Percentiles rank a stretch among this genome's conserved stretches.
Evolutionary conservation across 106 monocot species (phyloP).

Genomic region (Narthecium ossifragum): DNA sequence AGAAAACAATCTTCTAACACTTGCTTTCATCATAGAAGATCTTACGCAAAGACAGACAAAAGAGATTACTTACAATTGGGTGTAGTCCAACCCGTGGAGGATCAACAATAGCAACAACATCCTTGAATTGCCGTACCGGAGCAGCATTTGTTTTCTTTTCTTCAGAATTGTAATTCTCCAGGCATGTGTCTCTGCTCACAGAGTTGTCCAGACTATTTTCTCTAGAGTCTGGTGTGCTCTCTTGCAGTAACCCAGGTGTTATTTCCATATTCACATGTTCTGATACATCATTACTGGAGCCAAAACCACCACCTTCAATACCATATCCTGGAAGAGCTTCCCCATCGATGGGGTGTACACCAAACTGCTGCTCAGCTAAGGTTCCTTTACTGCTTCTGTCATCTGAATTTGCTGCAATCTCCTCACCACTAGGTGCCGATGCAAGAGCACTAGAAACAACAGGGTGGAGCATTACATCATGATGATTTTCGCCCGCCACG

Average conservation of each 20-base stretch:
- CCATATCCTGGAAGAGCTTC: background rate
- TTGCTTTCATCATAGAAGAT: no score
- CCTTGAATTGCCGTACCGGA: constrained; percentile 38
- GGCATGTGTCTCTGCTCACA: background rate
- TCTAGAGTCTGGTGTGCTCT: constrained; percentile 1
- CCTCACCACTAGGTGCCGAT: constrained; percentile 1
- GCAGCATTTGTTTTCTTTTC: constrained; percentile 7
- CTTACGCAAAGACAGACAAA: no score
- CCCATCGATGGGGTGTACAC: background rate
- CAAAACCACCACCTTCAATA: background rate
- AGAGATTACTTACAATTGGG: constrained; percentile 53
- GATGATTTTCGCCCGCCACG: constrained; percentile 1
- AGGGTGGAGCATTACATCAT: constrained; percentile 1
- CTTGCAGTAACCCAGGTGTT: background rate
- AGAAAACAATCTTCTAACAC: no score
- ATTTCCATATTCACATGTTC: background rate
- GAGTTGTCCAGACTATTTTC: constrained; percentile 7
- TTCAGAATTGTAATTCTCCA: background rate
- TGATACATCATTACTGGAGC: background rate
- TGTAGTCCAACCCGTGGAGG: constrained; percentile 92
- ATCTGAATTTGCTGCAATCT: constrained; percentile 3
- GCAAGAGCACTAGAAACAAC: background rate
- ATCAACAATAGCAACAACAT: constrained; percentile 92
- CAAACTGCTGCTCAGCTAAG: no score
- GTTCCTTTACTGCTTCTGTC: no score